phyloP scores from a whole-genome alignment of 2,329 filamentous ascomycete species.

The Neocatenulostroma microsporum region DNA sequence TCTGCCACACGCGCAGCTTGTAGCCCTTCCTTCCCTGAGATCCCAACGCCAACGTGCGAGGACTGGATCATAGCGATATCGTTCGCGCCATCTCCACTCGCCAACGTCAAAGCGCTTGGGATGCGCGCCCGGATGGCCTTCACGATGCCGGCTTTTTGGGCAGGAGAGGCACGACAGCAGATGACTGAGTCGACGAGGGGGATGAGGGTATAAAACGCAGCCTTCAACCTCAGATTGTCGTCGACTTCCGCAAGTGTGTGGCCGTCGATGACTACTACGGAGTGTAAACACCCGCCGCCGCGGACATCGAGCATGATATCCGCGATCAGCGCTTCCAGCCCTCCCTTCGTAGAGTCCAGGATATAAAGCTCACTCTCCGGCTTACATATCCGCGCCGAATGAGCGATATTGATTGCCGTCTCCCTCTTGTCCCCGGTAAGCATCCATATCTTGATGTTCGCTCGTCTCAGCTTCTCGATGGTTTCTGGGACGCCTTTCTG shows the following conservation, averaged over 20 bases:
- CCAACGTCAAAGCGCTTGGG: conserved; percentile 67
- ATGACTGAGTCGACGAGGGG: conserved; percentile 81
- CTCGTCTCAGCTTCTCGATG: conserved; percentile 79
- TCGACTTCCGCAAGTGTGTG: conserved; percentile 69
- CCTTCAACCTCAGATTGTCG: conserved; percentile 52
- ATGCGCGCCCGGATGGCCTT: conserved; percentile 67
- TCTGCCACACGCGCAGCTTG: conserved; percentile 79
- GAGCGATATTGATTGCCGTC: conserved; percentile 28
- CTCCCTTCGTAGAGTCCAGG: conserved; percentile 59
- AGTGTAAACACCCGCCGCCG: conserved; percentile 60
- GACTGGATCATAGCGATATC: conserved; percentile 93
- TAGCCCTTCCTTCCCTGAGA: conserved; percentile 78
- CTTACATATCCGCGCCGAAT: conserved; percentile 74
- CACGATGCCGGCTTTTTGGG: conserved; percentile 76
- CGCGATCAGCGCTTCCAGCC: conserved; percentile 58
- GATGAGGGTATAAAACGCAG: conserved; percentile 68
- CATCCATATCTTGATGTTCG: conserved; percentile 96
- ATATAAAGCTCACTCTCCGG: conserved; percentile 70
- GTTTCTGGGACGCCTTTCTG: conserved; percentile 85
- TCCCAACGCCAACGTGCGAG: conserved; percentile 80
- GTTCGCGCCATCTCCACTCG: conserved; percentile 86
- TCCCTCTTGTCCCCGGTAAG: conserved; percentile 64
- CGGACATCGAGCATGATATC: conserved; percentile 54
- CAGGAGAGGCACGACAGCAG: conserved; percentile 77
- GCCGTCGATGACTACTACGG: conserved; percentile 83